These are phyloP conservation scores for Apium graveolens DNA, from an alignment of 129 eudicot species.

Conservation along the genomic window DNA sequence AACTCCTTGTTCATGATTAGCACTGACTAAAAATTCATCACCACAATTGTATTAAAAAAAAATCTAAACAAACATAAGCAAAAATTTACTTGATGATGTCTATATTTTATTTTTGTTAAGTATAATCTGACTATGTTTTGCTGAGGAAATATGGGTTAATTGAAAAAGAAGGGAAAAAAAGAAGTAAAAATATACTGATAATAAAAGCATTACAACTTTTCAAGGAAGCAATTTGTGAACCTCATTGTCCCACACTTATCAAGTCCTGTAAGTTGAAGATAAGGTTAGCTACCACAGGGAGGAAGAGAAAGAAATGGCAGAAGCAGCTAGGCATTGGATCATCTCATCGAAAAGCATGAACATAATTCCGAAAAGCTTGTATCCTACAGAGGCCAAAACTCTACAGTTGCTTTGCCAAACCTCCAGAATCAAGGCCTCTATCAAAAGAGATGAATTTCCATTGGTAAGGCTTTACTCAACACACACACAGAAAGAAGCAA, in stretches of 20 bases:
- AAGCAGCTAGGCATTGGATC: not conserved
- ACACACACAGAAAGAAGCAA: not conserved
- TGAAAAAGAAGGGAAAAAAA: too few relatives aligned
- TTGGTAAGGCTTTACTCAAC: not conserved
- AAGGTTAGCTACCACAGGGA: not conserved
- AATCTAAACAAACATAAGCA: too few relatives aligned
- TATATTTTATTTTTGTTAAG: too few relatives aligned
- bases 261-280: conserved; percentile 5
- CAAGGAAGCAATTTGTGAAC: conserved; percentile 7
- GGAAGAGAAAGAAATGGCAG: not conserved
- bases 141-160: too few relatives aligned
- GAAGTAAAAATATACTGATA: not conserved
- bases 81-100: too few relatives aligned
- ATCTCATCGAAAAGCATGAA: conserved; percentile 4
- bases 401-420: not conserved
- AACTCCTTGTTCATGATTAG: too few relatives aligned
- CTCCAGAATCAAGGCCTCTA: not conserved
- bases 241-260: not conserved
- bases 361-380: conserved; percentile 1
- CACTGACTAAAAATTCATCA: too few relatives aligned
- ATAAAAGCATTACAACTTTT: not conserved
- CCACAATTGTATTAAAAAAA: too few relatives aligned
- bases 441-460: conserved; percentile 4
- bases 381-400: not conserved
- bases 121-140: too few relatives aligned